These are phyloP conservation scores for Phlebiopsis gigantea DNA, from an alignment of 768 basidiomycete species.

Conservation along the genomic window DNA sequence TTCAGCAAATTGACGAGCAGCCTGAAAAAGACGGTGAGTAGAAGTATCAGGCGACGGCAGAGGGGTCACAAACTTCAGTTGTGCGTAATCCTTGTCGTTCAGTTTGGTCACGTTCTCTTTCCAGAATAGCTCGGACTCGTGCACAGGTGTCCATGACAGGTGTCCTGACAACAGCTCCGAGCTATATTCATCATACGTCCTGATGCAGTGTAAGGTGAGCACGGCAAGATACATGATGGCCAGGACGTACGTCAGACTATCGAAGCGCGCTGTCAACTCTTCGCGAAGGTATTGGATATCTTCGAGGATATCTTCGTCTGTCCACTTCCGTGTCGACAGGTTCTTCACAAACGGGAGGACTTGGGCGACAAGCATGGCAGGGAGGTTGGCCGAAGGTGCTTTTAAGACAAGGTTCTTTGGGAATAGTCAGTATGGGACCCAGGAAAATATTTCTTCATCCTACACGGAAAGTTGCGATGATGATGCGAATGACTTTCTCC, in stretches of 20 bases:
- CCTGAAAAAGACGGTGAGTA: conserved; percentile 37
- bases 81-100: conserved; percentile 79
- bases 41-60: neutral
- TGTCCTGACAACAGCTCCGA: conserved; percentile 89
- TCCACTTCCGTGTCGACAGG: conserved; percentile 80
- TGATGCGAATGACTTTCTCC: conserved; percentile 94
- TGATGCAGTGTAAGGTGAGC: conserved; percentile 24
- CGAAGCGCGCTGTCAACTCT: conserved; percentile 79
- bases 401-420: conserved; percentile 82
- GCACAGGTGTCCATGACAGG: conserved; percentile 92
- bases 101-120: conserved; percentile 87
- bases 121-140: conserved; percentile 98
- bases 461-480: conserved; percentile 88
- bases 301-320: conserved; percentile 92
- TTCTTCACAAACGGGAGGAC: conserved; percentile 85
- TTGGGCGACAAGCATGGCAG: conserved; percentile 87
- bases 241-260: conserved; percentile 77
- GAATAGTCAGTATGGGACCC: neutral
- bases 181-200: conserved; percentile 94
- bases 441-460: no score
- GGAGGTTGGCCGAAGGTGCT: conserved; percentile 83
- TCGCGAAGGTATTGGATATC: conserved; percentile 86
- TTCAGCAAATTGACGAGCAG: conserved; percentile 67
- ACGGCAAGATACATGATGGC: neutral
- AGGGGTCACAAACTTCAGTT: conserved; percentile 58